phyloP scores from a whole-genome alignment of 2,329 filamentous ascomycete genomes.

The Plectosphaerella sp. region DNA sequence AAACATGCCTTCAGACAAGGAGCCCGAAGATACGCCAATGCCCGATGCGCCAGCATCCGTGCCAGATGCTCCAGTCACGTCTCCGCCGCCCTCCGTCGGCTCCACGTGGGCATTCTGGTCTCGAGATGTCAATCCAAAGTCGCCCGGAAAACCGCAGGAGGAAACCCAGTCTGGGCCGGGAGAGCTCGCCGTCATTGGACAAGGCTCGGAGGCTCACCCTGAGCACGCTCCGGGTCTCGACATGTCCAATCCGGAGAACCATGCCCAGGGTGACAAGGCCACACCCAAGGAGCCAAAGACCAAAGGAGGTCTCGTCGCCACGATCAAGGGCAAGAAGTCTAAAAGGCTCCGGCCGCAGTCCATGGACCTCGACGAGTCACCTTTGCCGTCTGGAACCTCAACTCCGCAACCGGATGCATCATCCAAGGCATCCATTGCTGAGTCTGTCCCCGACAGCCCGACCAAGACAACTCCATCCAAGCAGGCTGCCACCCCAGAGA shows the following conservation, averaged over 20 bases:
- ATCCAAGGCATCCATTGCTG: slow-evolving; percentile 15
- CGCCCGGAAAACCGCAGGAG: slow-evolving; percentile 20
- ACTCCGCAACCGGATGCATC: slow-evolving; percentile 25
- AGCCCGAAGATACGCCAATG: slow-evolving; percentile 36
- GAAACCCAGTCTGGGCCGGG: slow-evolving; percentile 35
- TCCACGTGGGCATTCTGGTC: slow-evolving; percentile 84
- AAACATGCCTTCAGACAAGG: slow-evolving; percentile 4
- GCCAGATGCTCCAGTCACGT: slow-evolving; percentile 14
- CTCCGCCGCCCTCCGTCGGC: slow-evolving; percentile 41
- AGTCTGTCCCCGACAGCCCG: slow-evolving; percentile 12
- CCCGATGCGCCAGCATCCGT: slow-evolving; percentile 32
- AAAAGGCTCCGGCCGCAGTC: slow-evolving; percentile 44
- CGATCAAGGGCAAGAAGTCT: slow-evolving; percentile 27
- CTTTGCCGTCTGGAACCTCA: slow-evolving; percentile 24
- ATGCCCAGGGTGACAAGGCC: slow-evolving; percentile 20
- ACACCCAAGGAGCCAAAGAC: slow-evolving; percentile 13
- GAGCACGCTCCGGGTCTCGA: slow-evolving; percentile 39
- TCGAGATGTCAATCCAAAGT: slow-evolving; percentile 42
- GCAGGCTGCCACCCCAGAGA: slow-evolving; percentile 25
- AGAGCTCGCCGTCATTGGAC: slow-evolving; percentile 52
- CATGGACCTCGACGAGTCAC: slow-evolving; percentile 38
- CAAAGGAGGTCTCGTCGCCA: slow-evolving; percentile 19
- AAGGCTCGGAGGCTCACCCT: slow-evolving; percentile 53
- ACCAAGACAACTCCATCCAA: slow-evolving; percentile 6
- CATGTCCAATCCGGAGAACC: slow-evolving; percentile 23